Percentiles rank a stretch among this genome's conserved stretches.
Conservation (phyloP, 228 moss, liverwort and hornwort species). For the Sphagnum magellanicum region DNA sequence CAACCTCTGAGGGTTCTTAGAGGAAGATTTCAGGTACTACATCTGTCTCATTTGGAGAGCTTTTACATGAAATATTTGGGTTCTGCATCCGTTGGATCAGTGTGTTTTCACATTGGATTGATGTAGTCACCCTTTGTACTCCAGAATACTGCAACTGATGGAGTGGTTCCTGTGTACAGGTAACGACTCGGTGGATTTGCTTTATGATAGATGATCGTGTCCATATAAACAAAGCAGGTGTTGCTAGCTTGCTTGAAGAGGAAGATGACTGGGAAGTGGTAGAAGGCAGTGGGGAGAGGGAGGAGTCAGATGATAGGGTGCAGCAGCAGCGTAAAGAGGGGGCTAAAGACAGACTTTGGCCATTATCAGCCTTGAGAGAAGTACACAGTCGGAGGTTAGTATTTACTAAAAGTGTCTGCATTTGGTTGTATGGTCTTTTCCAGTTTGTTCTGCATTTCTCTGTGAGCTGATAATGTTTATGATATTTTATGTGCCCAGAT, state of each 20-base stretch:
- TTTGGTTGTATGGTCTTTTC: no score
- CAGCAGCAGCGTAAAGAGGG: conserved; percentile 76
- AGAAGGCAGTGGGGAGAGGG: conserved; percentile 35
- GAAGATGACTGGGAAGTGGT: conserved; percentile 53
- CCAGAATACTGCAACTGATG: no score
- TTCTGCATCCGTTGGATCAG: no score
- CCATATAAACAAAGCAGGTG: conserved; percentile 62
- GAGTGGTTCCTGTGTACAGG: conserved; percentile 18
- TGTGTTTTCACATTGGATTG: no score
- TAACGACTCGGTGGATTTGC: conserved; percentile 82
- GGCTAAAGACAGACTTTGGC: conserved; percentile 84
- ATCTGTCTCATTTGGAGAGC: neutral
- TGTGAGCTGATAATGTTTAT: no score
- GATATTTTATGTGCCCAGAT: conserved; percentile 27
- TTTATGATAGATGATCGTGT: conserved; percentile 92
- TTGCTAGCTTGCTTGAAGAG: conserved; percentile 55
- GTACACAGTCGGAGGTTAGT: conserved; percentile 82
- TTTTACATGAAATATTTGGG: no score
- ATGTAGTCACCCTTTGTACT: no score
- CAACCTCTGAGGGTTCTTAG: conserved; percentile 56
- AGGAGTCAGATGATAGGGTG: conserved; percentile 24
- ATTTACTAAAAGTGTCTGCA: neutral
- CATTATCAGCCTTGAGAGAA: conserved; percentile 71
- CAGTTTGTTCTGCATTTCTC: no score
- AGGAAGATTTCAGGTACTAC: conserved; percentile 76